phyloP scores from a whole-genome alignment of 352 stramenopile species.

The Phytophthora sp. region DNA sequence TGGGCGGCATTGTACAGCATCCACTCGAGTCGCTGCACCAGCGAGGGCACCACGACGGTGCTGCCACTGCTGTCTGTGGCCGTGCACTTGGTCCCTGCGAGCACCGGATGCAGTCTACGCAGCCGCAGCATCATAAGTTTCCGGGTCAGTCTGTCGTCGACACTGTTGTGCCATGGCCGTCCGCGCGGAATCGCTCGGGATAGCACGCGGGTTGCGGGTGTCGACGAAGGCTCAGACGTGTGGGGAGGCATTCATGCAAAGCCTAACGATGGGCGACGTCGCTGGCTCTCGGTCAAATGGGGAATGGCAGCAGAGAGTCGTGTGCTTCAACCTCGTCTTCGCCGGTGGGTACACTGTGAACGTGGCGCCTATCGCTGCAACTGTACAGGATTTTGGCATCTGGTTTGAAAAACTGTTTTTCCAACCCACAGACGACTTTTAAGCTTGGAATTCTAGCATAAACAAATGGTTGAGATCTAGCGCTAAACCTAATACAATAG shows the following conservation, averaged over 20 bases:
- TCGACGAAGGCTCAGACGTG: slow-evolving; percentile 3
- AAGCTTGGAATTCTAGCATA: not conserved
- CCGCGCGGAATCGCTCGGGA: slow-evolving; percentile 11
- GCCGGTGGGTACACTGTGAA: slow-evolving; percentile 18
- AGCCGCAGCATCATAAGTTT: slow-evolving; percentile 47
- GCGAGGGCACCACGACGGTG: slow-evolving; percentile 27
- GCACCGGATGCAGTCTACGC: slow-evolving; percentile 33
- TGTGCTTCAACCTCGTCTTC: slow-evolving; percentile 5
- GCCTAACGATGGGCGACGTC: slow-evolving; percentile 13
- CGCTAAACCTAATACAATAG: too few species aligned
- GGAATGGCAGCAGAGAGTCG: slow-evolving; percentile 14
- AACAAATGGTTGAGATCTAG: too few species aligned
- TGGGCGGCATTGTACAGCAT: slow-evolving; percentile 73
- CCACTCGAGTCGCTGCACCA: slow-evolving; percentile 74
- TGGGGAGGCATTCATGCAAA: slow-evolving; percentile 29
- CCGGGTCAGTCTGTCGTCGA: slow-evolving; percentile 36
- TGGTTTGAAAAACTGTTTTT: slow-evolving; percentile 10
- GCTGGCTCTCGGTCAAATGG: slow-evolving; percentile 13
- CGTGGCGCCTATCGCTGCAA: slow-evolving; percentile 10
- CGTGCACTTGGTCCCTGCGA: slow-evolving; percentile 25
- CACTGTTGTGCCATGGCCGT: slow-evolving; percentile 38
- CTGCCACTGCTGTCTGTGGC: slow-evolving; percentile 7
- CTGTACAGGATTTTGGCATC: slow-evolving; percentile 6
- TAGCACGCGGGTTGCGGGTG: slow-evolving; percentile 10
- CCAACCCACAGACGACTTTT: slow-evolving; percentile 1